A percentile compares a stretch with the other conserved stretches of the same genome.
Conservation (phyloP, 2,329 filamentous ascomycete genomes). For the Cercospora nicotianae region DNA sequence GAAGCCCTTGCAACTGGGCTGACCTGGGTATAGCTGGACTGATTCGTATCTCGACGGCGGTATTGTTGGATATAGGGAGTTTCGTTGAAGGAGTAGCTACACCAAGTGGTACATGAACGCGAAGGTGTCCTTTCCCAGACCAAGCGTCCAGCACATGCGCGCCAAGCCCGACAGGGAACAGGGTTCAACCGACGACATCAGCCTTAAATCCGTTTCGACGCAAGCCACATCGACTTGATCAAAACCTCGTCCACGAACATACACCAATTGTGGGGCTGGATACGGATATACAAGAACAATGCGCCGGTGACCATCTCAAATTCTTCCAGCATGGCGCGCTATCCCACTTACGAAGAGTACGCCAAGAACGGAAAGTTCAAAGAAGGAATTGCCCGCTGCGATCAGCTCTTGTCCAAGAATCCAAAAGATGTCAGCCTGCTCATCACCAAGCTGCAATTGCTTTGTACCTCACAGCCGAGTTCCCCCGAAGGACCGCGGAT, state of each 20-base stretch:
- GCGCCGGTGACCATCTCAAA: neutral
- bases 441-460: slow-evolving; percentile 37
- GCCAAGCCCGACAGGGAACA: slow-evolving; percentile 7
- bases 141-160: slow-evolving; percentile 6
- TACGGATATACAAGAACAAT: neutral
- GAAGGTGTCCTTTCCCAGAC: slow-evolving; percentile 13
- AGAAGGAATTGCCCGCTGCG: slow-evolving; percentile 38
- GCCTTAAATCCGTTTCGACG: slow-evolving; percentile 1
- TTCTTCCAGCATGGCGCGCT: slow-evolving; percentile 34
- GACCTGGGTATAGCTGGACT: neutral
- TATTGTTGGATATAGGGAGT: neutral
- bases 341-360: slow-evolving; percentile 39
- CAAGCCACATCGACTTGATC: neutral
- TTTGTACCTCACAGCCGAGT: slow-evolving; percentile 24
- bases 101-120: neutral
- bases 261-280: neutral
- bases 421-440: slow-evolving; percentile 35
- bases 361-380: slow-evolving; percentile 30
- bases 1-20: neutral
- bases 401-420: slow-evolving; percentile 35
- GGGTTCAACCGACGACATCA: neutral
- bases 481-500: slow-evolving; percentile 21
- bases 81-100: neutral
- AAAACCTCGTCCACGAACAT: neutral
- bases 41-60: neutral